phyloP scores from a whole-genome alignment of 768 basidiomycete species.

The Termitomyces sp. region DNA sequence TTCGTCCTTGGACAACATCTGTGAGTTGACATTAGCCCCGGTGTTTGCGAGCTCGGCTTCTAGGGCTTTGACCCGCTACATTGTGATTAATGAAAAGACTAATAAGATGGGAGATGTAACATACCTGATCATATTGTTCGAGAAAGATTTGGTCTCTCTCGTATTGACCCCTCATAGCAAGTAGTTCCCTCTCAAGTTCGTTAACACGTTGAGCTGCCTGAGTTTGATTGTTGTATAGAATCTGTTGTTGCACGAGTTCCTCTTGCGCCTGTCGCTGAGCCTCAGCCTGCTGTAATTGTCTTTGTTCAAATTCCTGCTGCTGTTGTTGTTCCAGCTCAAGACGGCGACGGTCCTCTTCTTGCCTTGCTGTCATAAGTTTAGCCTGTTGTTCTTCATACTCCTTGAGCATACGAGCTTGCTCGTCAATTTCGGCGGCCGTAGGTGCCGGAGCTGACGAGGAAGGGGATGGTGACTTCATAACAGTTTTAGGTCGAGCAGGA shows the following conservation, averaged over 20 bases:
- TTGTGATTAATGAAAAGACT: slow-evolving; percentile 3
- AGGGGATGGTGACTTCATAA: slow-evolving; percentile 50
- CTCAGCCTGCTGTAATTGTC: slow-evolving; percentile 84
- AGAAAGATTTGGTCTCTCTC: slow-evolving; percentile 97
- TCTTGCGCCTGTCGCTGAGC: slow-evolving; percentile 86
- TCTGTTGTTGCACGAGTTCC: slow-evolving; percentile 78
- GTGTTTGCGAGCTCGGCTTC: slow-evolving; percentile 83
- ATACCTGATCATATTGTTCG: slow-evolving; percentile 93
- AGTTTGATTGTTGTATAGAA: slow-evolving; percentile 74
- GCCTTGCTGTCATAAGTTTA: slow-evolving; percentile 75
- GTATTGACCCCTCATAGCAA: slow-evolving; percentile 94
- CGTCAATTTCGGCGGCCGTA: slow-evolving; percentile 66
- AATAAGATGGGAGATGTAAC: slow-evolving; percentile 19
- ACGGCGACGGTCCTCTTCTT: slow-evolving; percentile 78
- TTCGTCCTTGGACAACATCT: slow-evolving; percentile 89
- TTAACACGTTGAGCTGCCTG: slow-evolving; percentile 64
- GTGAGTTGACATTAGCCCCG: slow-evolving; percentile 71
- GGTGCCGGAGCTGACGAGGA: slow-evolving; percentile 71
- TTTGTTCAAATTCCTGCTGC: slow-evolving; percentile 84
- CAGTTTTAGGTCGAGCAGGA: slow-evolving; percentile 73
- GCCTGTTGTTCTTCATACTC: slow-evolving; percentile 95
- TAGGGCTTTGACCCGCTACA: slow-evolving; percentile 88
- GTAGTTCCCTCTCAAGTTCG: slow-evolving; percentile 85
- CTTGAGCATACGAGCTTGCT: slow-evolving; percentile 92
- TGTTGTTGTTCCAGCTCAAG: slow-evolving; percentile 72